These are phyloP conservation scores for Euphrasia confusa DNA, from an alignment of 257 asterid species.

Conservation along the genomic window DNA sequence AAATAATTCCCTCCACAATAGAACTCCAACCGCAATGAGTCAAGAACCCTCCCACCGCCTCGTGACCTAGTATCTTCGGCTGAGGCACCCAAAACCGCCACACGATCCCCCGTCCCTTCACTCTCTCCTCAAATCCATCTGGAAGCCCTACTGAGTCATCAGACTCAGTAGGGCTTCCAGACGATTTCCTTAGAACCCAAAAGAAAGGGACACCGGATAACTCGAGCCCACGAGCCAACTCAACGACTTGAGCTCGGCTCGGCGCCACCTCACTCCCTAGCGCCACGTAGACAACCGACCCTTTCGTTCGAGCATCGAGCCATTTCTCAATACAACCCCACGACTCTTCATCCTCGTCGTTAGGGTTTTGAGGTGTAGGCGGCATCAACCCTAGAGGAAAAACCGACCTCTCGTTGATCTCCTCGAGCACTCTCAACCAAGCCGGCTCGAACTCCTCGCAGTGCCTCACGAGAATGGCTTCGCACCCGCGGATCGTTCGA, in stretches of 20 bases:
- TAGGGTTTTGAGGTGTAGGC: neutral
- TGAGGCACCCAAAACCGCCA: conserved; percentile 50
- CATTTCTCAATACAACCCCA: conserved; percentile 32
- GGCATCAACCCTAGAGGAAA: conserved; percentile 33
- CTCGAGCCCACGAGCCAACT: conserved; percentile 48
- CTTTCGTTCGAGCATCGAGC: conserved; percentile 26
- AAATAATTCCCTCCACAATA: conserved; percentile 22
- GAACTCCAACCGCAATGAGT: conserved; percentile 54
- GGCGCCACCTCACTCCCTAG: conserved; percentile 38
- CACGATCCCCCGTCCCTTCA: conserved; percentile 31
- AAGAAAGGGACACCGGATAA: conserved; percentile 35
- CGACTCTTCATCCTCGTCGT: neutral
- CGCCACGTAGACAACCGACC: conserved; percentile 34
- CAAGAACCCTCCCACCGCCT: conserved; percentile 41
- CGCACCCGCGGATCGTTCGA: conserved; percentile 6
- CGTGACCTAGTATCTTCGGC: conserved; percentile 38
- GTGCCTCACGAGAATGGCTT: conserved; percentile 27
- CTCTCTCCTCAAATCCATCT: conserved; percentile 33
- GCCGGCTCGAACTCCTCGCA: conserved; percentile 35
- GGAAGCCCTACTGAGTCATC: conserved; percentile 17
- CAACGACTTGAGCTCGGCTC: conserved; percentile 26
- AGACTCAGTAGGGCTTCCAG: neutral
- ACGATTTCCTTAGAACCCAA: conserved; percentile 36
- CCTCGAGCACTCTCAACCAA: conserved; percentile 30
- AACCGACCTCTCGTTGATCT: conserved; percentile 24